Percentiles rank a stretch among this genome's conserved stretches.
phyloP scores from a whole-genome alignment of 2,329 filamentous ascomycete genomes.

The Epichloe glyceriae region DNA sequence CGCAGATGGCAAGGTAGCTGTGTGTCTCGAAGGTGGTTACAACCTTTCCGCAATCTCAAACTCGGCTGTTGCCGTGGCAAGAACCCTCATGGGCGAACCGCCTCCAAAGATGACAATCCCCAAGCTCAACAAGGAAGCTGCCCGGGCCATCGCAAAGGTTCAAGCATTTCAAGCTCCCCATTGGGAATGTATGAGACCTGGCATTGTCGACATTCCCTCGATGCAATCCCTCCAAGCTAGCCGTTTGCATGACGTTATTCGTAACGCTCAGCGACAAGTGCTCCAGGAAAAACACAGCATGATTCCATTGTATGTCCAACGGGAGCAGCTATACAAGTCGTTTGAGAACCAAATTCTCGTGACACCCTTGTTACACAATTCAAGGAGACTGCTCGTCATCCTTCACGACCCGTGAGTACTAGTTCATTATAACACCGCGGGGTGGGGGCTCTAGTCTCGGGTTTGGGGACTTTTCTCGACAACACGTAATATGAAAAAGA shows the following conservation, averaged over 20 bases:
- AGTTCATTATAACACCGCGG: neutral
- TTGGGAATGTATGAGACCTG: constrained; percentile 80
- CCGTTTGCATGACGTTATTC: constrained; percentile 67
- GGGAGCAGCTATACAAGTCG: constrained; percentile 56
- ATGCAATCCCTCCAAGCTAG: constrained; percentile 40
- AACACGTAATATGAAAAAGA: neutral
- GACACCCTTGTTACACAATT: constrained; percentile 55
- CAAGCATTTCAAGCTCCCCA: constrained; percentile 52
- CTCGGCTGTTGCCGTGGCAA: constrained; percentile 81
- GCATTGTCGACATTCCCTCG: constrained; percentile 41
- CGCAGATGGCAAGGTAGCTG: constrained; percentile 76
- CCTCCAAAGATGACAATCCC: constrained; percentile 50
- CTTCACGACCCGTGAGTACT: constrained; percentile 77
- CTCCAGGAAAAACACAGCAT: constrained; percentile 65
- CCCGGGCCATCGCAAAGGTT: constrained; percentile 42
- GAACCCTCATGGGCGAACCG: constrained; percentile 89
- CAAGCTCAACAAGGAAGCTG: constrained; percentile 44
- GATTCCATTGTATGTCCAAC: constrained; percentile 67
- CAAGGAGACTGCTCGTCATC: constrained; percentile 63
- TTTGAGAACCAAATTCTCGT: constrained; percentile 81
- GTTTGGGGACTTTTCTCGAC: neutral
- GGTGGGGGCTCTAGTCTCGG: neutral
- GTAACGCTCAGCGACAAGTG: constrained; percentile 59
- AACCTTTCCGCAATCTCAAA: constrained; percentile 86
- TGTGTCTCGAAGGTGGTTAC: constrained; percentile 92